Conservation (phyloP, 108 stramenopile genomes). For the Aureococcus anophagefferens region DNA sequence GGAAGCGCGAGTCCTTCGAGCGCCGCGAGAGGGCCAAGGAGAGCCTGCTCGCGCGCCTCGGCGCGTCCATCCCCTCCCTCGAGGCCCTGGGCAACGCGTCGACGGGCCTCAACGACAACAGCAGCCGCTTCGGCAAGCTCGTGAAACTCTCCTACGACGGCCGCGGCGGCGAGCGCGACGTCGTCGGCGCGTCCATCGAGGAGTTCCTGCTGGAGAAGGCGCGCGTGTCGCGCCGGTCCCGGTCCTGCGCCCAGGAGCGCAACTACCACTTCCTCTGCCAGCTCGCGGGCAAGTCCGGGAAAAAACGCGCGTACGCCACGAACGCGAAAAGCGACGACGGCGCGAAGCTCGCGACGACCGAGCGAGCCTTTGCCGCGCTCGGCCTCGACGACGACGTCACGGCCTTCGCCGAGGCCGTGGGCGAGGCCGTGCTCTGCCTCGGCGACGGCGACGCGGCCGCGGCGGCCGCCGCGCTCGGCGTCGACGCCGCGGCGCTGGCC, state of each 20-base stretch:
- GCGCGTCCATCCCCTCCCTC: constrained; percentile 15
- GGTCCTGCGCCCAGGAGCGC: constrained; percentile 1
- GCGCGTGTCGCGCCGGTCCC: not conserved
- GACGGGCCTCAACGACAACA: constrained; percentile 17
- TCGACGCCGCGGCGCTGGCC: not conserved
- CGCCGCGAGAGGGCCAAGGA: not conserved
- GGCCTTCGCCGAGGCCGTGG: not conserved
- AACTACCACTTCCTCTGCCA: constrained; percentile 18
- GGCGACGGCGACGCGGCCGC: constrained; percentile 4
- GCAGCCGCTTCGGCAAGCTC: constrained; percentile 15
- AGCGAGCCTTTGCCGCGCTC: not conserved
- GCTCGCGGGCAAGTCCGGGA: constrained; percentile 1
- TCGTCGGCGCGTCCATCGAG: constrained; percentile 12
- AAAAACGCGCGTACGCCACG: not conserved
- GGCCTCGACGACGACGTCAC: constrained; percentile 6
- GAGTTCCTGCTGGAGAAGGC: constrained; percentile 17
- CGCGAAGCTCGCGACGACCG: not conserved
- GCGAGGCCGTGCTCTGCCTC: constrained; percentile 16
- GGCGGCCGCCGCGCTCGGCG: not conserved
- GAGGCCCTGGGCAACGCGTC: constrained; percentile 19
- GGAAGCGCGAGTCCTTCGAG: not conserved
- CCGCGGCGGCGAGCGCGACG: not conserved
- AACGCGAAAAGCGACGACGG: not conserved
- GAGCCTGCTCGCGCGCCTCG: not conserved
- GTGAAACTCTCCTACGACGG: constrained; percentile 9